A percentile compares a stretch with the other conserved stretches of the same genome.
Conservation (phyloP, 805 yeast genomes). For the Saccharomycopsis vini region DNA sequence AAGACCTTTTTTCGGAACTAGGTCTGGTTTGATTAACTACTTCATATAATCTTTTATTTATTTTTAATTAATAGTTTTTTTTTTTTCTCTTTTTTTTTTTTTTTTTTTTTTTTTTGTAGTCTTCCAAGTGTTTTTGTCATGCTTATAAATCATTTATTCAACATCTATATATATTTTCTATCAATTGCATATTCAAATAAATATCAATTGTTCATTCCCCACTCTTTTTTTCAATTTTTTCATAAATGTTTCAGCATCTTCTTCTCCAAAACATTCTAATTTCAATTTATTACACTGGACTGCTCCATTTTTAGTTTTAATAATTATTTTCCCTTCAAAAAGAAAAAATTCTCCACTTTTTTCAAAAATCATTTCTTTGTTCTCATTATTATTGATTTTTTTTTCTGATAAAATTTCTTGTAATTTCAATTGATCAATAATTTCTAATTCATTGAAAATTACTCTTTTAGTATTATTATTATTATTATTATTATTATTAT, state of each 20-base stretch:
- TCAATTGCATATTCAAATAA: no score
- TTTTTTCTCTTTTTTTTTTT: no score
- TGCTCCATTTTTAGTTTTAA: slow-evolving; percentile 34
- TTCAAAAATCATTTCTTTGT: no score
- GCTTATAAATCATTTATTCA: no score
- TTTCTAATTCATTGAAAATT: slow-evolving; percentile 34
- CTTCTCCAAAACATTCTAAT: slow-evolving; percentile 46
- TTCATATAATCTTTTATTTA: no score
- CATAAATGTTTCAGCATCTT: slow-evolving; percentile 37
- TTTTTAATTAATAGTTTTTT: no score
- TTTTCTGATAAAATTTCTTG: not conserved
- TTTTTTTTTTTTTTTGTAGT: no score
- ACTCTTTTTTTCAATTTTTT: slow-evolving; percentile 36
- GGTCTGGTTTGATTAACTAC: no score
- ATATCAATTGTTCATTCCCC: not conserved
- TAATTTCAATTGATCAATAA: not conserved
- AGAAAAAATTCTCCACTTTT: slow-evolving; percentile 27
- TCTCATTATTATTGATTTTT: not conserved
- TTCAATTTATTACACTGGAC: slow-evolving; percentile 34
- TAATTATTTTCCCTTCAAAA: slow-evolving; percentile 24
- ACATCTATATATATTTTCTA: no score
- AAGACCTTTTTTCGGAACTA: no score
- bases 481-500: not conserved
- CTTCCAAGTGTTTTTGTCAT: no score
- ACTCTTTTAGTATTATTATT: slow-evolving; percentile 30